Conservation (phyloP, 331 rosid species). For the Phaseolus coccineus region DNA sequence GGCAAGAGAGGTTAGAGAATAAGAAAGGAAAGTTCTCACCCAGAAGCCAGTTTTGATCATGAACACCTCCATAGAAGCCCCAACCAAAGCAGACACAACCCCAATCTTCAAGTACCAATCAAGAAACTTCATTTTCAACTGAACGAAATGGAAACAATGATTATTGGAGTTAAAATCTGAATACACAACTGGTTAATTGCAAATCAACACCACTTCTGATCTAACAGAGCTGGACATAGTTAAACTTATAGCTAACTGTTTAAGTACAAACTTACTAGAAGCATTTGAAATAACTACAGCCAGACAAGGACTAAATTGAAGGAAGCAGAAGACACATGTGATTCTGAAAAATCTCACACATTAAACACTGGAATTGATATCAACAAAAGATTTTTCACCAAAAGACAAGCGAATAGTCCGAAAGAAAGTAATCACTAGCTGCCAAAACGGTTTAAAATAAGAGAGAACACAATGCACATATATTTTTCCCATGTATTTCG, state of each 20-base stretch:
- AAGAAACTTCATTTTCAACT: constrained; percentile 71
- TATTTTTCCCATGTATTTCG: neutral
- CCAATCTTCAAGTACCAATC: constrained; percentile 94
- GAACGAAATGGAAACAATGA: neutral
- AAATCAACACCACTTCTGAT: constrained; percentile 1
- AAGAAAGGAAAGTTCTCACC: constrained; percentile 68
- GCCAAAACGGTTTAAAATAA: constrained; percentile 2
- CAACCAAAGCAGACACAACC: constrained; percentile 70
- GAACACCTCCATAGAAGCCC: constrained; percentile 92
- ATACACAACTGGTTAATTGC: neutral
- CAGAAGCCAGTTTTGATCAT: constrained; percentile 95
- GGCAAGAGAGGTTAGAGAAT: constrained; percentile 17
- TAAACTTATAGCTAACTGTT: neutral
- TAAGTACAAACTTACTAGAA: neutral
- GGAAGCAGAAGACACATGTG: neutral
- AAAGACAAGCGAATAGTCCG: neutral
- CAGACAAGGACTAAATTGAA: constrained; percentile 9
- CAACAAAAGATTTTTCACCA: constrained; percentile 43
- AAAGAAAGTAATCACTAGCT: constrained; percentile 23
- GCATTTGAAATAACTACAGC: neutral
- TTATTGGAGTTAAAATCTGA: neutral
- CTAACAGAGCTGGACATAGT: neutral
- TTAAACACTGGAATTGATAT: constrained; percentile 20
- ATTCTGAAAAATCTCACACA: neutral
- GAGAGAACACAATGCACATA: neutral